These are phyloP conservation scores for Penicillium crustosum DNA, from an alignment of 2,329 filamentous ascomycete genomes.

Conservation along the genomic window DNA sequence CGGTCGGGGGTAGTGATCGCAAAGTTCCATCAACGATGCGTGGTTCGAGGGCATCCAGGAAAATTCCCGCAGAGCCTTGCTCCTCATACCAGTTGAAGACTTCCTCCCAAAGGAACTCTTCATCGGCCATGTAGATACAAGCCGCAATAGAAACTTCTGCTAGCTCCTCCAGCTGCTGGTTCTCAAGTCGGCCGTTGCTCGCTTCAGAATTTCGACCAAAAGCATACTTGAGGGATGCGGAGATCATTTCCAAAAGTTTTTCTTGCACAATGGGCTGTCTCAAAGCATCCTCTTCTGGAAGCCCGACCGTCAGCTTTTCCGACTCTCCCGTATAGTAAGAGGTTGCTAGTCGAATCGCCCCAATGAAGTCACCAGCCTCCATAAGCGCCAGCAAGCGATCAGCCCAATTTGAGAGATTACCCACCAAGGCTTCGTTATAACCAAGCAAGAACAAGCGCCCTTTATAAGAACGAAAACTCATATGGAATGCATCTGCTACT, in stretches of 20 bases:
- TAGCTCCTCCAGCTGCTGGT: conserved; percentile 69
- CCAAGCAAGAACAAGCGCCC: conserved; percentile 87
- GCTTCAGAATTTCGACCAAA: conserved; percentile 65
- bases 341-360: conserved; percentile 84
- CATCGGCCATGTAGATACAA: conserved; percentile 73
- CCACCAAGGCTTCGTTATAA: conserved; percentile 90
- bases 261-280: conserved; percentile 82
- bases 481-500: conserved; percentile 94
- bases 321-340: conserved; percentile 87
- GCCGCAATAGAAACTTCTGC: conserved; percentile 81
- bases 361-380: conserved; percentile 95
- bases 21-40: conserved; percentile 80
- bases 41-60: conserved; percentile 83
- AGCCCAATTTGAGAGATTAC: conserved; percentile 93
- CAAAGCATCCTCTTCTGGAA: conserved; percentile 76
- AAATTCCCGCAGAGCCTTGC: conserved; percentile 68
- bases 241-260: conserved; percentile 89
- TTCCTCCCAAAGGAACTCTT: conserved; percentile 85
- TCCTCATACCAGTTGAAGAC: conserved; percentile 90
- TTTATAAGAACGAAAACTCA: conserved; percentile 96
- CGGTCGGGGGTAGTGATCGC: conserved; percentile 71
- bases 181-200: conserved; percentile 52
- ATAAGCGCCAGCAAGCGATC: conserved; percentile 90
- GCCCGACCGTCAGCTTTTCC: conserved; percentile 90
- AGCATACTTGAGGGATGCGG: conserved; percentile 83